Percentiles rank a stretch among this genome's conserved stretches.
phyloP scores from a whole-genome alignment of 345 rosid genomes.

The Kernera saxatilis region DNA sequence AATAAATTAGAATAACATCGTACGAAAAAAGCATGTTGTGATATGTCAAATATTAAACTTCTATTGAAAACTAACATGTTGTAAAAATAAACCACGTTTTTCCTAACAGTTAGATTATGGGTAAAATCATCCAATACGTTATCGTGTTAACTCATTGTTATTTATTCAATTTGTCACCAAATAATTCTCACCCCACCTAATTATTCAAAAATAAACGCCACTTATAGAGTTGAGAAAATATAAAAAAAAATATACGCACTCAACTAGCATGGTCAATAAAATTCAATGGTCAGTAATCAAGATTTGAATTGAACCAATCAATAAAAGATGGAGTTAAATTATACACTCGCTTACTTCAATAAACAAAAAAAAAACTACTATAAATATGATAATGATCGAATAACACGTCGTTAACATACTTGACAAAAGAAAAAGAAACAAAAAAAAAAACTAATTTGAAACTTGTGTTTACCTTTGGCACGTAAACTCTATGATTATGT shows the following conservation, averaged over 20 bases:
- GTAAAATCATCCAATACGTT: not conserved
- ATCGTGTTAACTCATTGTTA: not conserved
- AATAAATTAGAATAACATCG: no score
- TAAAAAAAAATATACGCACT: not conserved
- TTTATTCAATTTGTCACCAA: not conserved
- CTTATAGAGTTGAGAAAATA: not conserved
- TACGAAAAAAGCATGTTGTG: no score
- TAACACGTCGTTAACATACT: not conserved
- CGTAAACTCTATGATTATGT: constrained; percentile 12
- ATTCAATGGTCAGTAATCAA: constrained; percentile 9
- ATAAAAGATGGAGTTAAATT: not conserved
- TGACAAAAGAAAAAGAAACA: not conserved
- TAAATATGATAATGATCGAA: not conserved
- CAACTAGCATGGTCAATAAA: constrained; percentile 14
- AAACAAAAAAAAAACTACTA: not conserved
- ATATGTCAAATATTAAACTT: no score
- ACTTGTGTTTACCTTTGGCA: constrained; percentile 3
- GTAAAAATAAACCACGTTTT: no score
- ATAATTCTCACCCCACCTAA: not conserved
- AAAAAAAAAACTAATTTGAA: not conserved
- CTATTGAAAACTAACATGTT: not conserved
- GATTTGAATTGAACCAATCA: constrained; percentile 28
- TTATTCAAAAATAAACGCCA: not conserved
- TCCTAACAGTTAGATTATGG: not conserved
- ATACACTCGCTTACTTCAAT: not conserved